Evolutionary conservation across 2,329 filamentous ascomycete species (phyloP).

Genomic region (Dothiorella sarmentorum): DNA sequence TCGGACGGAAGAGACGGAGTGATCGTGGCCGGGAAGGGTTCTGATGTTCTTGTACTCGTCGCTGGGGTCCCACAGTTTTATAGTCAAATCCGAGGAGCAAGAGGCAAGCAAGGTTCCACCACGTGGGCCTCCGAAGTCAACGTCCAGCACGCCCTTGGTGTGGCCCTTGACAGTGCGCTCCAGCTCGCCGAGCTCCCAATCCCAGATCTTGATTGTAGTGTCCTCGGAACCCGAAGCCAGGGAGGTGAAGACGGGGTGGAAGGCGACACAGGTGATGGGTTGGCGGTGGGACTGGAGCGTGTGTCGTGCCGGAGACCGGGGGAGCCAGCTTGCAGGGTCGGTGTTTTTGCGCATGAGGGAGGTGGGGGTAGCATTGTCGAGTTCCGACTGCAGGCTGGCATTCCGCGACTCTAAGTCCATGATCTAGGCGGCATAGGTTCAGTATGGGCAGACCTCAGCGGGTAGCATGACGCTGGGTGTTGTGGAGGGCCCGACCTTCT

Average conservation of each 20-base stretch:
- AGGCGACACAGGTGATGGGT: slow-evolving; percentile 82
- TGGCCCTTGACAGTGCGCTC: slow-evolving; percentile 90
- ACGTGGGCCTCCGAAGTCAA: slow-evolving; percentile 84
- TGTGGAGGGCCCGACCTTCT: slow-evolving; percentile 64
- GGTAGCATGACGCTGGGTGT: background rate
- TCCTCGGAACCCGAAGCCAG: slow-evolving; percentile 89
- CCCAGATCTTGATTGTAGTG: slow-evolving; percentile 94
- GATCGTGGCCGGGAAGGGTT: slow-evolving; percentile 86
- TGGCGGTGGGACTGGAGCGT: slow-evolving; percentile 78
- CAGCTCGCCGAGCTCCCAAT: slow-evolving; percentile 89
- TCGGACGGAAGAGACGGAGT: slow-evolving; percentile 82
- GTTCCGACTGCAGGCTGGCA: slow-evolving; percentile 70
- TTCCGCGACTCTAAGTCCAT: slow-evolving; percentile 86
- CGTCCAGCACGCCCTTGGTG: slow-evolving; percentile 80
- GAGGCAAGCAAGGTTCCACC: slow-evolving; percentile 76
- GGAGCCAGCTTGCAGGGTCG: slow-evolving; percentile 83
- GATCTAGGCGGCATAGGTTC: slow-evolving; percentile 55
- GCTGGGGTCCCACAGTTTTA: slow-evolving; percentile 90
- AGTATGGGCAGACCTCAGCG: background rate
- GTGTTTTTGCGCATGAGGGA: slow-evolving; percentile 76
- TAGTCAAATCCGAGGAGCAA: slow-evolving; percentile 84
- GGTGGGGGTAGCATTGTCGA: slow-evolving; percentile 77
- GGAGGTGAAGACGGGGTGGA: slow-evolving; percentile 88
- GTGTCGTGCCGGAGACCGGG: slow-evolving; percentile 76
- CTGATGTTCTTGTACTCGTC: slow-evolving; percentile 95